Base-by-base conservation (phyloP, 2,329 filamentous ascomycete species). In the Neofusicoccum parvum region DNA sequence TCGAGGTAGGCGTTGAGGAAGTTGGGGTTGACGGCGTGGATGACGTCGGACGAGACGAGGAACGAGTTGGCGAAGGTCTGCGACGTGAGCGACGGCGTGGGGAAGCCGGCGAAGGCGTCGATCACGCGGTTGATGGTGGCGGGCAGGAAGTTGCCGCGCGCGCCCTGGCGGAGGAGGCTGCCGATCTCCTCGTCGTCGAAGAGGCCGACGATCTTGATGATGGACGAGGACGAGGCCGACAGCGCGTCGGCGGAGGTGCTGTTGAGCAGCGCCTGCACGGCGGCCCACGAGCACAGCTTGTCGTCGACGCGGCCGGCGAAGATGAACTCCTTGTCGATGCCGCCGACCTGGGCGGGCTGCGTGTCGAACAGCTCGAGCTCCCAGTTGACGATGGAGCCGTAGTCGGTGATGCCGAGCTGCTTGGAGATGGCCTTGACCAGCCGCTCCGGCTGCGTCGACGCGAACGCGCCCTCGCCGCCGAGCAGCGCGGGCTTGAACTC, bases 171-270 rank as follows among this genome's bases (percentile, higher is more conserved):
- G 59, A 97, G 87, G 9, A 92, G 84, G 32, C 91, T 96, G 67
- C 95, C 95, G 67, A 99, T 96, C 78, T 99, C 95, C 78, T 99
- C 95, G 73, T 97, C 91, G 75, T 98, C 95, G 74, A 98, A 98
- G 72, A 97, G 89, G n/a, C 90, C 93, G 41, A 95, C 92, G 64
- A 97, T 84, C 80, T 96, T 96, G 78, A 98, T 88, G 63, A 90
- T 86, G n/a, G 88, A 85, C 67, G 90, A 86, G 10, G 81, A 76
- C 1, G 85, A 81, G 48, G 74, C 70, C 20, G 78, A 70, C 34
- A 83, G 80, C 11, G 86, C 81, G 15, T 89, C 87, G 20, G 78
- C 70, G 34, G 83, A 80, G 12, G 86, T 81, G 17, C 89, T 87
- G 58, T 90, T 88, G 34, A 97, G 83, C 0, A 99, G 88, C 3